These are phyloP conservation scores for Pleurotus citrinopileatus DNA, from an alignment of 768 basidiomycete genomes.

Conservation along the genomic window DNA sequence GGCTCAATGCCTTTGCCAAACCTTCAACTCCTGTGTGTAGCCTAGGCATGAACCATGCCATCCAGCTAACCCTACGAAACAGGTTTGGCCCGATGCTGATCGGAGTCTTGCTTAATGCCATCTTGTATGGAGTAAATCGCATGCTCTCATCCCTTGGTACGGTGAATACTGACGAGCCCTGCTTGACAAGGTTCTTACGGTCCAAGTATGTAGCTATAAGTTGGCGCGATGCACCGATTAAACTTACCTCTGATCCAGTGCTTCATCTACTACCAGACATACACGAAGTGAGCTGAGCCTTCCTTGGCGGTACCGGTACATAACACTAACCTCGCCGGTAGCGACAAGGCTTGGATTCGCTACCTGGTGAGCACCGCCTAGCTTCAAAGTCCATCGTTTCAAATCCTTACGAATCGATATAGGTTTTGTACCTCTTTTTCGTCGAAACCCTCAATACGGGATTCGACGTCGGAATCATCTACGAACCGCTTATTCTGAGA, in stretches of 20 bases:
- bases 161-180: background rate
- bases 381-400: background rate
- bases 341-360: slow-evolving; percentile 11
- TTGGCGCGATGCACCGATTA: background rate
- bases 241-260: background rate
- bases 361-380: background rate
- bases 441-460: slow-evolving; percentile 15
- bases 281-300: slow-evolving; percentile 4
- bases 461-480: slow-evolving; percentile 12
- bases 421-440: slow-evolving; percentile 12
- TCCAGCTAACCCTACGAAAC: background rate
- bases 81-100: slow-evolving; percentile 29
- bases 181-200: slow-evolving; percentile 12
- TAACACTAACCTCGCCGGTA: background rate
- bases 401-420: background rate
- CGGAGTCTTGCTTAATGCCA: slow-evolving; percentile 30
- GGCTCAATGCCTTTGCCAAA: background rate
- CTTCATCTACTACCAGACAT: slow-evolving; percentile 12
- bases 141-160: background rate
- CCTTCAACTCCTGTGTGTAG: slow-evolving; percentile 1
- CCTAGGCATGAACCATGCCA: background rate
- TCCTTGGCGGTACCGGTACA: background rate
- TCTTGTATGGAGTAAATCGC: slow-evolving; percentile 30
- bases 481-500: slow-evolving; percentile 12
- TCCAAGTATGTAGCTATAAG: slow-evolving; percentile 9